These are phyloP conservation scores for Parietaria judaica DNA, from an alignment of 306 rosid genomes.

Conservation along the genomic window DNA sequence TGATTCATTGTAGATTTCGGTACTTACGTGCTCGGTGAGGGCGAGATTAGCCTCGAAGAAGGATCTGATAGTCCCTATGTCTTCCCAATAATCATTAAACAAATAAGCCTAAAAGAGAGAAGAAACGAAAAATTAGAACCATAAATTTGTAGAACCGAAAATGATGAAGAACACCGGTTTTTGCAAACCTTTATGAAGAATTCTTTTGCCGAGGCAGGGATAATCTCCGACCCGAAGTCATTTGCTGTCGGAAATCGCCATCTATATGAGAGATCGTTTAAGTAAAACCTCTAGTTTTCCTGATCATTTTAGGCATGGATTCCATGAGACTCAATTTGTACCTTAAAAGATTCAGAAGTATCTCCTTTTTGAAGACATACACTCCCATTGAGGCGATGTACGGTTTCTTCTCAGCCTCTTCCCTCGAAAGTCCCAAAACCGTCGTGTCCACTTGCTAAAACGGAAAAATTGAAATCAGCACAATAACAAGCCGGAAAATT, in stretches of 20 bases:
- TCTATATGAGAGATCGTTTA: conserved; percentile 37
- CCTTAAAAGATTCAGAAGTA: conserved; percentile 85
- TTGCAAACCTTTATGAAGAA: conserved; percentile 63
- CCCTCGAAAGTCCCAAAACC: conserved; percentile 72
- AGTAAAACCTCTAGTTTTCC: conserved; percentile 4
- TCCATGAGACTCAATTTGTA: conserved; percentile 8
- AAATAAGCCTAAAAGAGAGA: conserved; percentile 72
- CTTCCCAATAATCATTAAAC: conserved; percentile 96
- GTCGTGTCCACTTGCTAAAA: conserved; percentile 82
- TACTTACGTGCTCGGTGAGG: conserved; percentile 76
- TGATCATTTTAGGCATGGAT: background rate
- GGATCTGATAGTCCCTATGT: conserved; percentile 93
- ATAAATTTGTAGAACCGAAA: background rate
- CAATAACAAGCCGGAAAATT: background rate
- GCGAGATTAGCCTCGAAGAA: conserved; percentile 94
- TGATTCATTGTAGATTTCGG: conserved; percentile 3
- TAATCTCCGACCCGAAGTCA: conserved; percentile 97
- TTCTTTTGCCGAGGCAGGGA: conserved; percentile 88
- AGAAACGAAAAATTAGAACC: background rate
- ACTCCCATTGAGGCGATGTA: conserved; percentile 99
- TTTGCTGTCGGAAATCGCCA: conserved; percentile 98
- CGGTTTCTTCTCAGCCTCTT: conserved; percentile 75
- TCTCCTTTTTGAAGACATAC: conserved; percentile 93
- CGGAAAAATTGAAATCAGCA: conserved; percentile 20
- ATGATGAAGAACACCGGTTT: background rate